A percentile compares a stretch with the other conserved stretches of the same genome.
Conservation (phyloP, 2,329 filamentous ascomycete genomes). For the Xylaria sp. region DNA sequence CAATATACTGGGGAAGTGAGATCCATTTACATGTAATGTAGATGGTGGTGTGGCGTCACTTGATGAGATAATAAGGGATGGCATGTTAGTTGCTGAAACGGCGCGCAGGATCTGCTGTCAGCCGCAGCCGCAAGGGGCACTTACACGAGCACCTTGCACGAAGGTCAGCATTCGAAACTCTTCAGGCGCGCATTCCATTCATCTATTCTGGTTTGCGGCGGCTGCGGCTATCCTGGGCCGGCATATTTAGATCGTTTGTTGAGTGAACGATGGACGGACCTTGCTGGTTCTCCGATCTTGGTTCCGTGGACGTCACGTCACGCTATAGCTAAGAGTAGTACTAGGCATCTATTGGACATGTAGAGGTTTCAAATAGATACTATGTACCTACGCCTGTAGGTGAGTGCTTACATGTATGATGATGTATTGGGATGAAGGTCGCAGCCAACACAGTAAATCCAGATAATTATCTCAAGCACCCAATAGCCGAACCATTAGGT, state of each 20-base stretch:
- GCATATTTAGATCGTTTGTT: neutral
- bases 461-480: too few relatives aligned
- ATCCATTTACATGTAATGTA: too few relatives aligned
- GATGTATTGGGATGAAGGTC: too few relatives aligned
- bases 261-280: neutral
- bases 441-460: too few relatives aligned
- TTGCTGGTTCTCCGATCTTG: too few relatives aligned
- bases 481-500: too few relatives aligned
- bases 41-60: neutral
- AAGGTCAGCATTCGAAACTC: constrained; percentile 4
- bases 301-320: neutral
- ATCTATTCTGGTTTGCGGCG: constrained; percentile 11
- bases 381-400: too few relatives aligned
- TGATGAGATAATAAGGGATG: constrained; percentile 16
- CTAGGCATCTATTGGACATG: too few relatives aligned
- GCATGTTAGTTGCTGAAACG: constrained; percentile 20
- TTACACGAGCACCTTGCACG: neutral
- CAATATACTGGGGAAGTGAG: too few relatives aligned
- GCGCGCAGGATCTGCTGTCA: constrained; percentile 24
- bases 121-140: constrained; percentile 29
- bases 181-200: neutral
- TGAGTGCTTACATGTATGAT: too few relatives aligned
- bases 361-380: too few relatives aligned
- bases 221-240: neutral
- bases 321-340: too few relatives aligned